Evolutionary conservation across 192 early-diverging fungal species (phyloP), one percentile per base, ranked within the genome.

Genomic region (Coemansia sp.): DNA sequence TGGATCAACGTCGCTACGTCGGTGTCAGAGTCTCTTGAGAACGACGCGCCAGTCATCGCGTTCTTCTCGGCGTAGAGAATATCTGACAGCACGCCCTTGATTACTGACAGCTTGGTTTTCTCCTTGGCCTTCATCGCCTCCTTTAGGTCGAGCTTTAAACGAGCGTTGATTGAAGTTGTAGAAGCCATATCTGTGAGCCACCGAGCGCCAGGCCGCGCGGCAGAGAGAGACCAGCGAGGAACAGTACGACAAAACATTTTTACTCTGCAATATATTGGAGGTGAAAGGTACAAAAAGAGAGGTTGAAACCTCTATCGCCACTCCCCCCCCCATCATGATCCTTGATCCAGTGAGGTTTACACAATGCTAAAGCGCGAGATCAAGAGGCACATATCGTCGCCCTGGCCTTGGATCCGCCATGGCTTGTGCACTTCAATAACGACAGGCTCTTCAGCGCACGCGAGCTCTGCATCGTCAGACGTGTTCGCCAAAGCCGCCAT

Each of bases 21-120:
- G 12, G 82, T 79, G 65, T 92, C 89, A 0, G 88, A 86, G 33
- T 85, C 85, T 29, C 63, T 62, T 24, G 55, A 85, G 50, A 55
- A 74, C 65, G 58, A 65, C 27, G 40, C 69, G 72, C 36, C 80
- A 62, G 44, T 68, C 62, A 39, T 72, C 12, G 41, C 49, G 74
- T 86, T 87, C 79, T 95, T 97, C 71, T 89, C 90, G 27, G 87
- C 86, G 65, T 95, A 95, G 8, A 89, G 88, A 46, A 92, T 87
- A 52, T 95, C 94, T 27, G 90, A 90, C 47, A 97, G 80, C 50
- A 95, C 75, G 29, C 90, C 87, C 78, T 94, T 92, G 75, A 95
- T 83, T 2, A 89, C 90, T 13, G 85, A 72, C 34, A 87, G 72
- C 62, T 80, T 64, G 11, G 74, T 71, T 70, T 95, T 92, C 47